Base-by-base conservation (phyloP, 176 grass and related monocot species). In the Poa pratensis region DNA sequence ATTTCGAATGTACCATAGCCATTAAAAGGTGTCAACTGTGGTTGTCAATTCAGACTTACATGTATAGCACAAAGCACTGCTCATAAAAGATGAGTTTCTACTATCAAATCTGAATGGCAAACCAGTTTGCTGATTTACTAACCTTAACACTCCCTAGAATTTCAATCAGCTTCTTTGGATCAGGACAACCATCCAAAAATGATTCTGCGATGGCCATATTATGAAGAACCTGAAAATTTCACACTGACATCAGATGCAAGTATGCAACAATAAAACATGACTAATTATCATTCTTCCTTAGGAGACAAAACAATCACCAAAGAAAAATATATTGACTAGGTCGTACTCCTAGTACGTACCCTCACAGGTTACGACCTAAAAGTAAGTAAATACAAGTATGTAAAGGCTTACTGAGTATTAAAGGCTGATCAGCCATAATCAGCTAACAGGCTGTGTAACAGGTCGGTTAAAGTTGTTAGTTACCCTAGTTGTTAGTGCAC, bases 121-220 rank as follows among this genome's bases (percentile, higher is more conserved):
- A 53, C 64, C 48, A 90, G 65, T 87, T 37, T 32, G 32, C 8
- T 49, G 37, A 73, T 83, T 90, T n/a, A 83, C 77, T 75, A 60
- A 99, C 93, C 90, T 99, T 99, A 85, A 95, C 87, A 61, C 86
- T 92, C 68, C 79, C 84, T 62, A 98, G 75, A 45, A 94, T 88
- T 84, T 87, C 79, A 74, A 98, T 88, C 16, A 98, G 65, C 37
- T 81, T 98, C 79, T 83, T 95, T 87, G 93, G 91, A 85, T 96
- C 84, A 73, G 89, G 74, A 89, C 91, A 92, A 59, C 83, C 85
- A 80, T 98, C 90, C 77, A 78, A 81, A 85, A 90, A 92, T 72
- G 83, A 96, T 83, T 98, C 81, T 16, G 96, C 73, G 71, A 98
- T 91, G 46, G 88, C 88, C 89, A 98, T 98, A 77, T 98, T 98